Percentiles rank a stretch among this genome's conserved stretches.
These are phyloP conservation scores for Gossypium arboreum DNA, from an alignment of 345 rosid species.

Conservation along the genomic window DNA sequence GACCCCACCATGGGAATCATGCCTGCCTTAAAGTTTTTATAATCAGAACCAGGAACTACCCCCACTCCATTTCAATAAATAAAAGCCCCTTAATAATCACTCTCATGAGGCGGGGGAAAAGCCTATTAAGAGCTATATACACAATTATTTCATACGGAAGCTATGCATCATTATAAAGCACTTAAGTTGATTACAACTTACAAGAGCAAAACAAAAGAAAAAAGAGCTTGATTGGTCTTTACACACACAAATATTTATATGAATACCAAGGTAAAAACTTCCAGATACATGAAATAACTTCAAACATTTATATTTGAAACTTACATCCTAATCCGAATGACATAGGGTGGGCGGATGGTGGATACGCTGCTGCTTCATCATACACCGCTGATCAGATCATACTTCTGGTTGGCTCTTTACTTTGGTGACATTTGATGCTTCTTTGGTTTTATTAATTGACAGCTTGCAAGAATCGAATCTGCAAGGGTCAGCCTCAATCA, in stretches of 20 bases:
- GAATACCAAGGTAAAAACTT: not conserved
- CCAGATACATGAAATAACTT: not conserved
- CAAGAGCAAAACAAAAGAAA: constrained; percentile 20
- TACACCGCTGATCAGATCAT: constrained; percentile 14
- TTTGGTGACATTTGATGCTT: constrained; percentile 32
- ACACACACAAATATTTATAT: not conserved
- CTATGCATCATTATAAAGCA: constrained; percentile 52
- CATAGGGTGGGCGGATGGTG: not conserved
- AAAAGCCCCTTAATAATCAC: constrained; percentile 31
- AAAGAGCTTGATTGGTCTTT: constrained; percentile 16
- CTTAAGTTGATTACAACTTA: constrained; percentile 22
- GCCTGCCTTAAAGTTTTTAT: constrained; percentile 23
- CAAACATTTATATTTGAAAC: not conserved
- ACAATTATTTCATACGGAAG: constrained; percentile 38
- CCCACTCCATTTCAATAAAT: constrained; percentile 40
- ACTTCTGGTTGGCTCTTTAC: constrained; percentile 35
- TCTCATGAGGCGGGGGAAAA: constrained; percentile 19
- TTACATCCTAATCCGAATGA: not conserved
- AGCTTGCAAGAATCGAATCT: constrained; percentile 41
- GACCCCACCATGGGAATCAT: constrained; percentile 27
- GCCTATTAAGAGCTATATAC: constrained; percentile 35
- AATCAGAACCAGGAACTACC: constrained; percentile 40
- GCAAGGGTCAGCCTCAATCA: constrained; percentile 64
- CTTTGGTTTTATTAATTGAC: constrained; percentile 44
- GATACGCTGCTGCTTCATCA: constrained; percentile 5